Evolutionary conservation across 2,329 filamentous ascomycete genomes (phyloP).

Genomic region (Penicillium sp.): DNA sequence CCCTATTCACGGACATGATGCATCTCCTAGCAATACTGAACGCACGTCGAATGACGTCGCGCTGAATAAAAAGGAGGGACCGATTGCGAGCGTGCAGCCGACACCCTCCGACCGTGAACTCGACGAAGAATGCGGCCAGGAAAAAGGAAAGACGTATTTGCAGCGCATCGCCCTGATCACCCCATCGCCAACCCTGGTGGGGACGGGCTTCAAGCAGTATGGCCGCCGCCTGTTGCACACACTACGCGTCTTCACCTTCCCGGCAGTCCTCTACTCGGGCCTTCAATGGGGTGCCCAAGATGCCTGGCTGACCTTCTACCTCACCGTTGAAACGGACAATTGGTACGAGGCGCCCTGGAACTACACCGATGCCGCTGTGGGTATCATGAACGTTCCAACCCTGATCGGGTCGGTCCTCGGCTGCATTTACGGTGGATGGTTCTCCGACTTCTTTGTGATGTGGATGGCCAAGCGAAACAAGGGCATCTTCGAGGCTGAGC

Average conservation of each 20-base stretch:
- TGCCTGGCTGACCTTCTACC: conserved; percentile 60
- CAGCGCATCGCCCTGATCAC: conserved; percentile 59
- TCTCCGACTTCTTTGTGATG: conserved; percentile 57
- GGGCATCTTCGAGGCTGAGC: conserved; percentile 58
- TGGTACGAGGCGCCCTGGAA: conserved; percentile 57
- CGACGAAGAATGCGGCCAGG: conserved; percentile 21
- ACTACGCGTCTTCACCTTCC: conserved; percentile 58
- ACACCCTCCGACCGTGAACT: neutral
- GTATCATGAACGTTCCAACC: conserved; percentile 60
- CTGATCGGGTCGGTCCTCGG: conserved; percentile 50
- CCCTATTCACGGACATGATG: conserved; percentile 8
- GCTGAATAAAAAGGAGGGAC: conserved; percentile 5
- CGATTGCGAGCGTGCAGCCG: neutral
- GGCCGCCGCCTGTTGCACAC: conserved; percentile 55
- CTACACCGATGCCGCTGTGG: conserved; percentile 55
- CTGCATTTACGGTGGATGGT: conserved; percentile 58
- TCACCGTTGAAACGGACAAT: conserved; percentile 58
- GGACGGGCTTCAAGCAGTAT: conserved; percentile 57
- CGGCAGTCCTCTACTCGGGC: conserved; percentile 58
- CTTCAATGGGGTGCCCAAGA: conserved; percentile 62
- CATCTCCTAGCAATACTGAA: conserved; percentile 2
- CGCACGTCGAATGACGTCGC: neutral
- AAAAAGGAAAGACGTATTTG: conserved; percentile 52
- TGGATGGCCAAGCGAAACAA: conserved; percentile 56
- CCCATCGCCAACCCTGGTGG: conserved; percentile 55